Percentiles rank a stretch among this genome's conserved stretches.
phyloP scores from a whole-genome alignment of 257 asterid species.

The Penstemon barbatus region DNA sequence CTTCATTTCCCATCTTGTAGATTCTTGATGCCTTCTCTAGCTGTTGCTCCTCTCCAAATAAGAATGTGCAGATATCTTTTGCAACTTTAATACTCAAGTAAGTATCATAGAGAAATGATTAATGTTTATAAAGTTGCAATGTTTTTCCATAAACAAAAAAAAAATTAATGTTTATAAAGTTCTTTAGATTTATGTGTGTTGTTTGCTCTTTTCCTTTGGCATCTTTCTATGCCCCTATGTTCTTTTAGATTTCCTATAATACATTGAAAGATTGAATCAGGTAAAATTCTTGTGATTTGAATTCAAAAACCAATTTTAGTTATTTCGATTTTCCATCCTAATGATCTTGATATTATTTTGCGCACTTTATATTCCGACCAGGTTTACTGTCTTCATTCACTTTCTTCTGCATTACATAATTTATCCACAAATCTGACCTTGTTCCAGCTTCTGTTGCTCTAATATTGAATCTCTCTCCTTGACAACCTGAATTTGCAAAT shows the following conservation, averaged over 20 bases:
- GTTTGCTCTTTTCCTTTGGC: constrained; percentile 15
- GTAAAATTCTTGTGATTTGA: constrained; percentile 18
- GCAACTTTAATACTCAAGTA: constrained; percentile 95
- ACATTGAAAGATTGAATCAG: neutral
- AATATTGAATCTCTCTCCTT: neutral
- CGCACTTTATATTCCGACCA: neutral
- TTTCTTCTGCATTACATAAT: constrained; percentile 24
- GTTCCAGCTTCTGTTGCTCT: neutral
- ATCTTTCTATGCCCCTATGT: neutral
- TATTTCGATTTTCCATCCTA: neutral
- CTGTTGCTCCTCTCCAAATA: constrained; percentile 77
- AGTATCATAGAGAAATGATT: constrained; percentile 32
- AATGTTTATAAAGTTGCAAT: neutral
- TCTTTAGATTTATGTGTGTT: constrained; percentile 3
- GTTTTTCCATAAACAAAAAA: neutral
- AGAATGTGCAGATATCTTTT: constrained; percentile 83
- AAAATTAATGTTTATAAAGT: neutral
- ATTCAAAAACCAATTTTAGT: neutral
- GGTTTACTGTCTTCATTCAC: constrained; percentile 9
- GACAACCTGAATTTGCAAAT: neutral
- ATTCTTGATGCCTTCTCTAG: constrained; percentile 83
- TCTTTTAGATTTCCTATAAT: neutral
- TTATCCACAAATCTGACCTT: neutral
- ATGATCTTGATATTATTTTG: constrained; percentile 8
- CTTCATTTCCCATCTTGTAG: constrained; percentile 50